These are phyloP conservation scores for Beauveria australis DNA, from an alignment of 2,329 filamentous ascomycete species.

Conservation along the genomic window DNA sequence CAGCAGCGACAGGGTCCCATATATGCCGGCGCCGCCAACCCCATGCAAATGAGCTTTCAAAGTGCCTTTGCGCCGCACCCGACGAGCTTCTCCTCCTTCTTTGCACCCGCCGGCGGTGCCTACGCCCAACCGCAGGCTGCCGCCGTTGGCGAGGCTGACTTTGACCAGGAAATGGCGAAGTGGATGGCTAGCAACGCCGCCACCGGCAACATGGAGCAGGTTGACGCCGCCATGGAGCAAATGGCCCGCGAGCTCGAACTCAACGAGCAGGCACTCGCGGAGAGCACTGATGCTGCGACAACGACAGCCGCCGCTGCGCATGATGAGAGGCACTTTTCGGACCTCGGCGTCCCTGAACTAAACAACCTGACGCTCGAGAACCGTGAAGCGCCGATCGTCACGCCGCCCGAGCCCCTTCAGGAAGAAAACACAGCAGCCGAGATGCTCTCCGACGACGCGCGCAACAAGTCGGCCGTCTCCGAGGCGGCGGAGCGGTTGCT, in stretches of 20 bases:
- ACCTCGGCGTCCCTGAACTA: slow-evolving; percentile 25
- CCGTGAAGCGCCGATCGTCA: neutral
- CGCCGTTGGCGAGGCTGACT: slow-evolving; percentile 24
- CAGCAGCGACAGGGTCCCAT: slow-evolving; percentile 16
- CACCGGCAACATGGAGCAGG: slow-evolving; percentile 26
- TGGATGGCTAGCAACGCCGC: slow-evolving; percentile 32
- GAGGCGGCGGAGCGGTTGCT: slow-evolving; percentile 35
- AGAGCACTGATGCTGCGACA: slow-evolving; percentile 7
- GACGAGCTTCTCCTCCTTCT: slow-evolving; percentile 22
- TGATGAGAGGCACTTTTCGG: slow-evolving; percentile 16
- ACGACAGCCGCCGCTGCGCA: neutral
- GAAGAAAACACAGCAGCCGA: slow-evolving; percentile 13
- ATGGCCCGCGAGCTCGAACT: slow-evolving; percentile 33
- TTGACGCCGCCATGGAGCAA: slow-evolving; percentile 35
- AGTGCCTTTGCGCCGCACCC: slow-evolving; percentile 22
- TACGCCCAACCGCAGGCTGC: slow-evolving; percentile 19
- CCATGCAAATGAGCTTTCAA: slow-evolving; percentile 23
- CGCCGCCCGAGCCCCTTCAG: slow-evolving; percentile 12
- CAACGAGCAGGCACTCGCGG: slow-evolving; percentile 23
- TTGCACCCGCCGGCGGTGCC: slow-evolving; percentile 19
- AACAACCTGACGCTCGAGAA: slow-evolving; percentile 22
- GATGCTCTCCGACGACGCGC: slow-evolving; percentile 12
- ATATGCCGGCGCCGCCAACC: slow-evolving; percentile 18
- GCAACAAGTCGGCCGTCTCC: slow-evolving; percentile 29
- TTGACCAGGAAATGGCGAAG: slow-evolving; percentile 31